Evolutionary conservation across 2,329 filamentous ascomycete genomes (phyloP).

Genomic region (Pseudocercospora fuligena): DNA sequence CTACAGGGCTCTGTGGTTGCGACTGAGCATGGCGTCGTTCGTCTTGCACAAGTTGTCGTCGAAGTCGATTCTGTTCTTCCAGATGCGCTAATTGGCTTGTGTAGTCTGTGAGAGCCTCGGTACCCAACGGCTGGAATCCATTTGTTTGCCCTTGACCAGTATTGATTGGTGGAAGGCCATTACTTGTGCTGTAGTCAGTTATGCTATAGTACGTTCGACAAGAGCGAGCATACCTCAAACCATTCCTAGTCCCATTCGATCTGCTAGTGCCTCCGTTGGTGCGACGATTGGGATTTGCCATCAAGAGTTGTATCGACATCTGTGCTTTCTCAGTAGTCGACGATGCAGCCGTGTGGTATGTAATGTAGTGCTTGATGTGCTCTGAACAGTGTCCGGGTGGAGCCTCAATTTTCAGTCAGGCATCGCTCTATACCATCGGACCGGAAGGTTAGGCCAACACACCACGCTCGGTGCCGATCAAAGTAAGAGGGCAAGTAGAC

Average conservation of each 20-base stretch:
- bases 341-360: background rate
- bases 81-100: conserved; percentile 7
- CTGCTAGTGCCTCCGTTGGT: background rate
- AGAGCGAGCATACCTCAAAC: background rate
- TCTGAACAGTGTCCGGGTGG: background rate
- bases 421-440: conserved; percentile 5
- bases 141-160: conserved; percentile 7
- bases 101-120: conserved; percentile 10
- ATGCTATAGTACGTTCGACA: background rate
- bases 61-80: conserved; percentile 12
- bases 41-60: background rate
- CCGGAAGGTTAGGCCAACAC: background rate
- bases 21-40: background rate
- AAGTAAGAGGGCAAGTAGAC: background rate
- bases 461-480: conserved; percentile 8
- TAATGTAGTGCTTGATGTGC: background rate
- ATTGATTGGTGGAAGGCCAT: background rate
- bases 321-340: background rate
- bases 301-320: conserved; percentile 17
- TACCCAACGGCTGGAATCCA: background rate
- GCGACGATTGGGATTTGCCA: background rate
- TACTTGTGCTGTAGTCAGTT: background rate
- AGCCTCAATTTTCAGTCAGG: background rate
- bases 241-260: background rate
- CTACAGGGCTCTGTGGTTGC: conserved; percentile 10